phyloP scores from a whole-genome alignment of 345 rosid genomes.

The Passiflora organensis region DNA sequence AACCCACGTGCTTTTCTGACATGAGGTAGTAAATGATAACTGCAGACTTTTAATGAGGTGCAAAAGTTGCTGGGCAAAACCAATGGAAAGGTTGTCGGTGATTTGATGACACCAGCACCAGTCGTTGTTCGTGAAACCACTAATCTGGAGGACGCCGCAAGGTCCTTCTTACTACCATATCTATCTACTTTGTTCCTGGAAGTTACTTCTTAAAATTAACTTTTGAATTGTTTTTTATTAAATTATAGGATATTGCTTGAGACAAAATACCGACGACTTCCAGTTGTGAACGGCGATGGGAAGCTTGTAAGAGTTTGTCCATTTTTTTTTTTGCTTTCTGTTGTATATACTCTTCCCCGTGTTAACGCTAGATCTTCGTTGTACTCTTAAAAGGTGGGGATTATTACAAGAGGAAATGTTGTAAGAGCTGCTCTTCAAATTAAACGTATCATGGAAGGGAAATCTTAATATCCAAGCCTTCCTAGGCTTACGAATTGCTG shows the following conservation, averaged over 20 bases:
- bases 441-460: conserved; percentile 45
- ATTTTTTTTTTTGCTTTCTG: background rate
- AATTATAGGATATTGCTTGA: conserved; percentile 61
- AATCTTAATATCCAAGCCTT: background rate
- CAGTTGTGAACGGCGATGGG: conserved; percentile 79
- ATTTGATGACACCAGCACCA: conserved; percentile 86
- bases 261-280: conserved; percentile 92
- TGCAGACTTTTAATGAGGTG: conserved; percentile 83
- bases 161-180: conserved; percentile 24
- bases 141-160: conserved; percentile 90
- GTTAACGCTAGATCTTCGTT: background rate
- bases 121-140: conserved; percentile 72
- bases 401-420: conserved; percentile 92
- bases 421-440: conserved; percentile 88
- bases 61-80: conserved; percentile 85
- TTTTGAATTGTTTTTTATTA: conserved; percentile 7
- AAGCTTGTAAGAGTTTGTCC: conserved; percentile 56
- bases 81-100: conserved; percentile 78
- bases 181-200: background rate
- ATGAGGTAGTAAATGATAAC: background rate
- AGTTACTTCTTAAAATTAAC: conserved; percentile 2
- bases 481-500: too few relatives aligned
- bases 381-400: conserved; percentile 56
- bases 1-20: background rate
- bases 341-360: too few relatives aligned